Evolutionary conservation across 2,329 filamentous ascomycete species (phyloP), one percentile per base, ranked within the genome.

Genomic region (Aspergillus novoparasiticus): DNA sequence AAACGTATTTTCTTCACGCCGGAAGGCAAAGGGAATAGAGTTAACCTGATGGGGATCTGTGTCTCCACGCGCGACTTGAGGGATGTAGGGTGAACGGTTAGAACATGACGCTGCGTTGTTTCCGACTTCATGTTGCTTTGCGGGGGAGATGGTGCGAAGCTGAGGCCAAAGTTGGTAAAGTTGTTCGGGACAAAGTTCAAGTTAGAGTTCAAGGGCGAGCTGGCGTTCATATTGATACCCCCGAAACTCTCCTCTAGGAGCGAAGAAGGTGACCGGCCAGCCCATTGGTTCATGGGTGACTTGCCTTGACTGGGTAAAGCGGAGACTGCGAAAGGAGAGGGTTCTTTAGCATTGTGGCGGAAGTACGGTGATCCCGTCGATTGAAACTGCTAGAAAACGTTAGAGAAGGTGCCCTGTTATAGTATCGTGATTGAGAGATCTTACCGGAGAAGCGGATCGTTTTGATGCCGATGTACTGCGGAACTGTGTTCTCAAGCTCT

Each of bases 1-100:
- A 99, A 85, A 72, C 96, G 93, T 57, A 98, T 81, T 74, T 90
- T 92, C 67, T 90, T 91, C 62, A 94, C 87, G 12, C 90, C 90
- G 0, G 84, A 81, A 1, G 94, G 93, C 54, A 96, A 82, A 23
- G 91, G 88, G 62, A 88, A 89, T 45, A 98, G 79, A 0, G 89
- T 90, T 78, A 98, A 85, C 71, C 90, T 90, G 69, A 97, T 92
- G 10, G 91, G 92, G 69, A 98, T 97, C 75, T 98, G 95, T 0
- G 95, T 98, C 81, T 99, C 95, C 21, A 98, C 95, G 26, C 95
- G 89, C 19, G 94, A 97, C 78, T 97, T 98, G 61, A 87, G 75
- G 6, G 90, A 90, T 4, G 87, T 91, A 6, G 88, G 87, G 66
- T 89, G 84, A 50, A 92, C 86, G 14, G 84, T 85, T 45, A 92